Percentiles rank a stretch among this genome's conserved stretches.
Conservation (phyloP, 2,329 filamentous ascomycete genomes). For the Hypoxylon sp. region DNA sequence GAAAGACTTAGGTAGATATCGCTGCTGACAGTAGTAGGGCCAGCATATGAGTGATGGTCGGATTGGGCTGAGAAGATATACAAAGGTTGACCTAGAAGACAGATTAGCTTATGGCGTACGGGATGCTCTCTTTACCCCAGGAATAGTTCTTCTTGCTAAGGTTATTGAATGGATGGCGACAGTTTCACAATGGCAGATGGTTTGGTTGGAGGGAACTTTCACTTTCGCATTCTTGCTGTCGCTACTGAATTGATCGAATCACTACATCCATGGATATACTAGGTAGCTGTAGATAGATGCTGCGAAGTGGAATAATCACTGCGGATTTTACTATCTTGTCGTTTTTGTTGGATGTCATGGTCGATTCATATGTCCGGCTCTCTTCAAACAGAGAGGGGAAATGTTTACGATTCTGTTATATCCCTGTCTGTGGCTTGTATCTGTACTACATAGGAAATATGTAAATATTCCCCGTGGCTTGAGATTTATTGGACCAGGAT, state of each 20-base stretch:
- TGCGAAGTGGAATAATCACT: not conserved
- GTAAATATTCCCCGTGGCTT: not conserved
- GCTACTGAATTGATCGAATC: conserved; percentile 2
- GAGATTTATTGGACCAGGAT: not conserved
- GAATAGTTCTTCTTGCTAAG: not conserved
- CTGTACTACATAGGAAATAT: not conserved
- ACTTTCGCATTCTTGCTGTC: not conserved
- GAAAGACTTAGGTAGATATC: not conserved
- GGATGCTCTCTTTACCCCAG: not conserved
- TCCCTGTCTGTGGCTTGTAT: not conserved
- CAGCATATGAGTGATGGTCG: not conserved
- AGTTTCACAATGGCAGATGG: not conserved
- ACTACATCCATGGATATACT: not conserved
- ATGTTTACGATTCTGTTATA: not conserved
- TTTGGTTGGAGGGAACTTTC: not conserved
- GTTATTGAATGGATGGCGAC: not conserved
- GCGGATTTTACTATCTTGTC: not conserved
- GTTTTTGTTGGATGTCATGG: not conserved
- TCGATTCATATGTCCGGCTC: not conserved
- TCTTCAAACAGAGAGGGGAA: not conserved
- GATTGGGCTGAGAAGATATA: not conserved
- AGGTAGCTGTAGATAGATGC: not conserved
- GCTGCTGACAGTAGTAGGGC: not conserved
- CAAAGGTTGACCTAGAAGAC: not conserved
- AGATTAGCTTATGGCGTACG: not conserved